Evolutionary conservation across 495 filamentous ascomycete genomes (phyloP), one percentile per base, ranked within the genome.

Genomic region (Hypoxylon perforatum): DNA sequence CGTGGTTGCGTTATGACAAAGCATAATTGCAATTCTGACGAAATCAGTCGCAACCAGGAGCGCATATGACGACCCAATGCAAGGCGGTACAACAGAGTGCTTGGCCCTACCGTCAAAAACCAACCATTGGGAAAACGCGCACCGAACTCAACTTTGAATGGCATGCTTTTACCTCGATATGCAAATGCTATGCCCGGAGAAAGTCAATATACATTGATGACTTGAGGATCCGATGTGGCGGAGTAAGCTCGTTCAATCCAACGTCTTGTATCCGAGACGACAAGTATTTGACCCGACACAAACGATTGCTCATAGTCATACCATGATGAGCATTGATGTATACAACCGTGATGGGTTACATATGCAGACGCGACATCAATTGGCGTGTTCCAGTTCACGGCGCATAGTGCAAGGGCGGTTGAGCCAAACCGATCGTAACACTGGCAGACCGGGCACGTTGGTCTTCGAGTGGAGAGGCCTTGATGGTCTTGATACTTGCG

Each of bases 21-120:
- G 44, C 50, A 30, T 39, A 18, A 64, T 64, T 55, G 49, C 66
- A 64, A 69, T 57, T 61, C 60, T 69, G 61, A 69, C 66, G 61
- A 57, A 60, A 69, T 69, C 33, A 54, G 33, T 64, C 66, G 56
- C 66, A 69, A 69, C 42, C 23, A 55, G 45, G 47, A 55, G 25
- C 36, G 38, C 66, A 49, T 15, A 64, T 69, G 45, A 61, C 55
- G 51, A 57, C 50, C 30, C 17, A 61, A 57, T 69, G 55, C 46
- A 28, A 28, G 55, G 56, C 38, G 50, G 45, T 15, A 51, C 36
- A 35, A 49, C 48, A 33, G 47, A 12, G 58, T 49, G 57, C 64
- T 47, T 58, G 58, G 59, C 64, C n/a, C 46, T 50, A 42, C 41
- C 23, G 21, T 38, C 10, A 18, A 33, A 17, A 52, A 17, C 60